Base-by-base conservation (phyloP, 1,284 basidiomycete species). In the Pseudomicrostroma phylloplanum region DNA sequence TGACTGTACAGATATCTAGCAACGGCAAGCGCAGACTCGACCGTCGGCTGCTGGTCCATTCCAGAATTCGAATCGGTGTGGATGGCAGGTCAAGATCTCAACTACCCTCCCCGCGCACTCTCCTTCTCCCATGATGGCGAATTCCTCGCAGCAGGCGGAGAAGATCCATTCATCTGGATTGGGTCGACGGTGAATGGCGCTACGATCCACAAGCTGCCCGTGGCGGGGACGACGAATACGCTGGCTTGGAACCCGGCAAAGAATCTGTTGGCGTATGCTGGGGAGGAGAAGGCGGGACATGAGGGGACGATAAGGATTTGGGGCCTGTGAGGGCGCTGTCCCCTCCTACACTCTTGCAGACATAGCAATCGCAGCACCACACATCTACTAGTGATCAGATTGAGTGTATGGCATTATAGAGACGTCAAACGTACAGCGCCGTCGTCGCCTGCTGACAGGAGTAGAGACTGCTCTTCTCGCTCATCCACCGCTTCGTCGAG, bases 81-180 rank as follows among this genome's bases (percentile, higher is more conserved):
- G 13, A 68, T 74, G 63, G 53, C 69, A 21, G 66, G 68, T 19
- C 13, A 13, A 26, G 53, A 49, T 9, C 63, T 71, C 9, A 42
- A 62, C 1, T 69, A 66, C 48, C 72, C 74, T 0, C 63, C 72
- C 0, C 61, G 76, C 15, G 61, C 67, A 7, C 70, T 78, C 19
- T 65, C 65, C 1, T 78, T 78, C 55, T 73, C 70, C 11, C 67
- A 66, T 57, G 76, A 78, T 21, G 74, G 76, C 1, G 76, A 78
- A 51, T 64, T 76, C 25, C 54, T 78, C 0, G 74, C 76, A 0
- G 65, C 66, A 0, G 73, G 69, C 21, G 76, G 76, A 1, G 75
- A 78, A 56, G 76, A 78, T 53, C 19, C 58, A 1, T 68, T 68
- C 17, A 66, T 74, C 43, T 46, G 51, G 12, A 68, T 74, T 54